These are phyloP conservation scores for Quercus rubra DNA, from an alignment of 306 rosid species.

Conservation along the genomic window DNA sequence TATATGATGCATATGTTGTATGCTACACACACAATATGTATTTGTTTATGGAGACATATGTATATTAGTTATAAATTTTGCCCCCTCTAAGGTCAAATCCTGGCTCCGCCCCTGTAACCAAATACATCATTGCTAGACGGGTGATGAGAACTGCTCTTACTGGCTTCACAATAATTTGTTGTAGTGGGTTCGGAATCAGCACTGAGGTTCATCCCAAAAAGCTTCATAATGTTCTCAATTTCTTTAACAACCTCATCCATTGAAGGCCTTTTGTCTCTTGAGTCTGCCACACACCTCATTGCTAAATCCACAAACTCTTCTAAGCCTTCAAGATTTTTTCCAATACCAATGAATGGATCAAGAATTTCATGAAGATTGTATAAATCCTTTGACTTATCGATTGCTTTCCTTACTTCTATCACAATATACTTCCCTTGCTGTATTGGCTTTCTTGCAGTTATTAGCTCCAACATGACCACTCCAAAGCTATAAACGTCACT, in stretches of 20 bases:
- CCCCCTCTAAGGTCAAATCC: no score
- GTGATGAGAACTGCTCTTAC: background rate
- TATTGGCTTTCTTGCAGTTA: conserved; percentile 41
- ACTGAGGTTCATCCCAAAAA: conserved; percentile 21
- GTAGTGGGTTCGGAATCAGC: conserved; percentile 14
- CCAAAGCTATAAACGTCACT: conserved; percentile 52
- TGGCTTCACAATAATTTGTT: conserved; percentile 12
- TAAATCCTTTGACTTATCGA: conserved; percentile 20
- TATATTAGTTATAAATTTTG: no score
- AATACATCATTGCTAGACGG: background rate
- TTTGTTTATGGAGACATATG: no score
- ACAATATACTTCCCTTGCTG: conserved; percentile 35
- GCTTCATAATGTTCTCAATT: conserved; percentile 33
- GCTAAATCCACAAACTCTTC: conserved; percentile 38
- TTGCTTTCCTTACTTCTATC: conserved; percentile 23
- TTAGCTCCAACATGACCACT: conserved; percentile 42
- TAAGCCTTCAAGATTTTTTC: conserved; percentile 15
- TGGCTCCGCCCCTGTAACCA: no score
- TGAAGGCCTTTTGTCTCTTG: conserved; percentile 28
- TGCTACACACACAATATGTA: no score
- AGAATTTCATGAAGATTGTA: conserved; percentile 27
- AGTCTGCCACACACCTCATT: conserved; percentile 34
- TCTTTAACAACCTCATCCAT: conserved; percentile 46
- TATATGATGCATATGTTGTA: no score
- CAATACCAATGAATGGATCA: conserved; percentile 22